Conservation (phyloP, 78 protist species). For the Monocercomonoides exilis region DNA sequence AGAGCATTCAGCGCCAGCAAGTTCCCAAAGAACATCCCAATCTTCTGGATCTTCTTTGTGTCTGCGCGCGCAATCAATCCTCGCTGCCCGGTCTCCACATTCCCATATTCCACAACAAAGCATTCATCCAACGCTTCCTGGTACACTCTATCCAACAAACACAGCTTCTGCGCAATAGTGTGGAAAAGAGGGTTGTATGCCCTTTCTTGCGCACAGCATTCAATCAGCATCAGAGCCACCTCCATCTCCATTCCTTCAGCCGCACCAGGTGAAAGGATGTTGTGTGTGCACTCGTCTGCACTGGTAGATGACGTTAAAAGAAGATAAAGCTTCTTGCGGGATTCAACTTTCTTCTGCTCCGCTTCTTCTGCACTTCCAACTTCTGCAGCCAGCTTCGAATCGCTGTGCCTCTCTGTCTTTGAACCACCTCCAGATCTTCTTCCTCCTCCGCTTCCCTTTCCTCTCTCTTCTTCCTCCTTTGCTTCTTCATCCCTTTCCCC, state of each 20-base stretch:
- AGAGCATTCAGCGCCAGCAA: conserved; percentile 47
- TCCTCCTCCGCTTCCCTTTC: background rate
- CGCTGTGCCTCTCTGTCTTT: background rate
- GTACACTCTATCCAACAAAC: conserved; percentile 55
- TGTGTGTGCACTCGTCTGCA: conserved; percentile 90
- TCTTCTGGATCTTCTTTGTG: conserved; percentile 68
- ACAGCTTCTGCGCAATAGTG: conserved; percentile 67
- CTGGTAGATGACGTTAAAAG: conserved; percentile 64
- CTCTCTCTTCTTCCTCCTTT: background rate
- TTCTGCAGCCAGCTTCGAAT: background rate
- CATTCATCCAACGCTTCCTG: conserved; percentile 41
- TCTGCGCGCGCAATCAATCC: conserved; percentile 84
- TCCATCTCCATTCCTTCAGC: conserved; percentile 57
- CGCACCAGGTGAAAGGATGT: conserved; percentile 51
- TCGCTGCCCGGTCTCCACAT: too few relatives aligned
- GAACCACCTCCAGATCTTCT: background rate
- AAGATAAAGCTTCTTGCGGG: conserved; percentile 75
- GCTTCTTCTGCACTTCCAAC: background rate
- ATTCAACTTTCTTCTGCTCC: conserved; percentile 16
- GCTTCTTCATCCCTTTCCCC: conserved; percentile 32
- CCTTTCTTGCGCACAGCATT: conserved; percentile 83
- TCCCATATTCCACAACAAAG: conserved; percentile 48
- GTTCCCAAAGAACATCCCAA: conserved; percentile 60
- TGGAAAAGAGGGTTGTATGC: conserved; percentile 78
- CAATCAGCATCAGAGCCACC: conserved; percentile 75